Evolutionary conservation across 2,329 filamentous ascomycete species (phyloP), one percentile per base, ranked within the genome.

Genomic region (Diaporthe amygdali): DNA sequence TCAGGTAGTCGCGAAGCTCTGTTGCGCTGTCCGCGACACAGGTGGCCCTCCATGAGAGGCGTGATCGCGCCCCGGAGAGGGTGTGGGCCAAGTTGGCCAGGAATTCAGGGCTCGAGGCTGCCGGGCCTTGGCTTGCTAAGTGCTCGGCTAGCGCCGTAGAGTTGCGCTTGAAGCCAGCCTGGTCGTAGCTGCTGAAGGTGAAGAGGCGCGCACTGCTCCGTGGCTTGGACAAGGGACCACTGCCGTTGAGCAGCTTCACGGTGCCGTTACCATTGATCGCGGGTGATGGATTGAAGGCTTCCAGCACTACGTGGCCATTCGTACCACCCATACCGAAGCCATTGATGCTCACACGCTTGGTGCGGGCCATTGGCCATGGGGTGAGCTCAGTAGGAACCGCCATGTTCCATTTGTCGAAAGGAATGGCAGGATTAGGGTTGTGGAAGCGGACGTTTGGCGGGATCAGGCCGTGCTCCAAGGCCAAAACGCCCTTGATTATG

Each of bases 401-500:
- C 69, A 88, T 78, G 68, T 86, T 84, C 85, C 85, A 87, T 44
- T 85, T 80, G 46, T 84, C 82, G 67, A 84, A 85, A 0, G 84
- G 84, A 9, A 87, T 88, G 74, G 82, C 83, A 22, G 80, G 80
- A 68, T 88, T 88, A 2, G 84, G 82, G 32, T 82, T 76, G 75
- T 86, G 82, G 75, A 86, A 88, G 75, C 86, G 84, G 68, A 83
- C 78, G 72, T 87, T 87, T 7, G 86, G 86, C n/a, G 85, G 78
- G 41, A 88, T 83, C 69, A 86, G 14, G 27, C 66, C 34, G 27
- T 56, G 47, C 51, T 68, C 66, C n/a, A 68, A 39, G 5, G 49
- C 41, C 27, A 55, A n/a, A 47, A 56, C 52, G 41, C 39, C 52
- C 27, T 68, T 68, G 66, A 68, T 56, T 25, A 68, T 68, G 39